Percentiles rank a stretch among this genome's conserved stretches.
phyloP scores from a whole-genome alignment of 495 filamentous ascomycete species.

The Viridothelium virens region DNA sequence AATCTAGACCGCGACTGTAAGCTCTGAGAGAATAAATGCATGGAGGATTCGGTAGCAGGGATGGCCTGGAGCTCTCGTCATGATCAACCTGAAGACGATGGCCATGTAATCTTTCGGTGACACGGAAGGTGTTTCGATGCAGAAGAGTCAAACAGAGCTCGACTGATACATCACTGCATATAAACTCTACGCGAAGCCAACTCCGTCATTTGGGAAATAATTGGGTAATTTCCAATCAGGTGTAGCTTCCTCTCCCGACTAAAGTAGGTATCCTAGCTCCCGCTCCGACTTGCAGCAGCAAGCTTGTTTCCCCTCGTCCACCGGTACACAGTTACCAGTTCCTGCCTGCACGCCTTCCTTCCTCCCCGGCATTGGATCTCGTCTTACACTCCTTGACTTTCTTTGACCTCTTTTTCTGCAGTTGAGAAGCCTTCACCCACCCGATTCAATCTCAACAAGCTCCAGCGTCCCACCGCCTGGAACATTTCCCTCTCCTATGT shows the following conservation, averaged over 20 bases:
- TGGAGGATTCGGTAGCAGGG: too few relatives aligned
- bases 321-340: background rate
- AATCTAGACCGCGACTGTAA: too few relatives aligned
- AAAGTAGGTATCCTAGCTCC: background rate
- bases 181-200: too few relatives aligned
- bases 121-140: too few relatives aligned
- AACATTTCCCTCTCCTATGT: background rate
- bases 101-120: too few relatives aligned
- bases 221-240: too few relatives aligned
- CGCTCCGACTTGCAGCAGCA: background rate
- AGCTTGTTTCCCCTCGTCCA: slow-evolving; percentile 10
- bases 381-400: background rate
- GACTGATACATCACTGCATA: too few relatives aligned
- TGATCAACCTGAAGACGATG: too few relatives aligned
- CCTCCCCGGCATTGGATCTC: background rate
- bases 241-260: background rate
- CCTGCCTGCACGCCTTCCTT: background rate
- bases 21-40: too few relatives aligned
- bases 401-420: background rate
- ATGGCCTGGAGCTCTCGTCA: too few relatives aligned
- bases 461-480: background rate
- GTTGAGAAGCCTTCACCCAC: background rate
- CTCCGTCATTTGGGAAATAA: too few relatives aligned
- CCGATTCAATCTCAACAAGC: background rate
- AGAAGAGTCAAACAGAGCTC: too few relatives aligned